phyloP scores from a whole-genome alignment of 148 eudicot genomes.

The Polygonum aviculare region DNA sequence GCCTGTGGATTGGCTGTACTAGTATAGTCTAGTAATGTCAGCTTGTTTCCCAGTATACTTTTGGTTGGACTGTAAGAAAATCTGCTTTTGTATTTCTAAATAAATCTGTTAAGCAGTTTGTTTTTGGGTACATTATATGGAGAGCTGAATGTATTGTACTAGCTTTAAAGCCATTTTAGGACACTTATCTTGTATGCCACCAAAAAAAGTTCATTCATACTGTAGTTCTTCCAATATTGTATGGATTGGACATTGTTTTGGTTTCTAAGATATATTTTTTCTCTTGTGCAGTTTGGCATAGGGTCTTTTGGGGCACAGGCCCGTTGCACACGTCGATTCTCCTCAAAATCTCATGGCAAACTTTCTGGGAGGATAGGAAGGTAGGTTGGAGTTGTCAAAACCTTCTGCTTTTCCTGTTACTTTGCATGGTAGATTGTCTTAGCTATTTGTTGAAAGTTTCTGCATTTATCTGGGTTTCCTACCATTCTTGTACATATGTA shows the following conservation, averaged over 20 bases:
- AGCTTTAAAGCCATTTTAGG: neutral
- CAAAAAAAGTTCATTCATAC: neutral
- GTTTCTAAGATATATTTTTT: conserved; percentile 8
- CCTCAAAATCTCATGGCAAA: conserved; percentile 86
- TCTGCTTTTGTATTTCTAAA: neutral
- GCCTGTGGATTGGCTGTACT: neutral
- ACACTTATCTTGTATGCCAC: neutral
- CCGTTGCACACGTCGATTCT: conserved; percentile 72
- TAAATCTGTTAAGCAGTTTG: neutral
- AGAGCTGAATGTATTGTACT: neutral
- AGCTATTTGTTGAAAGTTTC: neutral
- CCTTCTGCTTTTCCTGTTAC: neutral
- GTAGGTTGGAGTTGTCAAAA: conserved; percentile 24
- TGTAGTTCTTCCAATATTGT: neutral
- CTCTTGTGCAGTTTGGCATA: conserved; percentile 55
- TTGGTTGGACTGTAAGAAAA: neutral
- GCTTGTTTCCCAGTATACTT: neutral
- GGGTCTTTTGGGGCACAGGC: conserved; percentile 81
- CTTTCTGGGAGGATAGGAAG: conserved; percentile 82
- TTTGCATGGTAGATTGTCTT: neutral
- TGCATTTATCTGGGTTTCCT: neutral
- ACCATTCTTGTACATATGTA: neutral
- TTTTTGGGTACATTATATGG: neutral
- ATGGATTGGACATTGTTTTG: neutral
- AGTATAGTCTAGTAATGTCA: neutral